Evolutionary conservation across 2,329 filamentous ascomycete genomes (phyloP), one percentile per base, ranked within the genome.

Genomic region (Aspergillus thermomutatus): DNA sequence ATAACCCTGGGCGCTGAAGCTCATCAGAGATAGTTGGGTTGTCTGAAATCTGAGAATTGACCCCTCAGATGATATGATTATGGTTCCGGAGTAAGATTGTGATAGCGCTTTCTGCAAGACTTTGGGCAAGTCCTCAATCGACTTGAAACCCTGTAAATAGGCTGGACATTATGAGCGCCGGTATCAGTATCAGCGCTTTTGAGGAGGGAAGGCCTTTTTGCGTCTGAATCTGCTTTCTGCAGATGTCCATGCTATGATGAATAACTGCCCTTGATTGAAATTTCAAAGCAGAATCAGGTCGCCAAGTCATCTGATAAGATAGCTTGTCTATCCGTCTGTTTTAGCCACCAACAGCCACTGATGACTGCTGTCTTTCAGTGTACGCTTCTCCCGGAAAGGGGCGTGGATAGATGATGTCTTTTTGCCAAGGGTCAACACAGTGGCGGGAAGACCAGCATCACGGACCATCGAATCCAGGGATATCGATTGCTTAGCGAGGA

Each of bases 271-370:
- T 48, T n/a, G 27, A 21, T 45, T 9, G 40, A 23, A n/a, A n/a
- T n/a, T n/a, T n/a, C n/a, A n/a, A 49, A 49, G 51, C 21, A 31
- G 52, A 41, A 54, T 19, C 26, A 34, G 47, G 49, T 55, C 41
- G 55, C 52, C 53, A 52, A 56, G 58, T 55, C 50, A 56, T 56
- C 53, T 54, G 55, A 58, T 56, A 54, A 60, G 56, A 49, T 53
- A 17, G 25, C 14, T 37, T 17, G 14, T 17, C 17, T 7, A 37
- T 14, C 17, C 17, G 31, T 34, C 31, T 17, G 1, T 37, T 17
- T 37, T 17, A 37, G 31, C 31, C 31, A 37, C 31, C 31, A 17
- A 7, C 14, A 37, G 31, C 31, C 31, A 37, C 31, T 37, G 31
- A 37, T 17, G 31, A 17, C 31, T 37, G 31, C 5, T 37, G 31